A percentile compares a stretch with the other conserved stretches of the same genome.
Conservation (phyloP, 805 yeast species). For the Candida railenensis region DNA sequence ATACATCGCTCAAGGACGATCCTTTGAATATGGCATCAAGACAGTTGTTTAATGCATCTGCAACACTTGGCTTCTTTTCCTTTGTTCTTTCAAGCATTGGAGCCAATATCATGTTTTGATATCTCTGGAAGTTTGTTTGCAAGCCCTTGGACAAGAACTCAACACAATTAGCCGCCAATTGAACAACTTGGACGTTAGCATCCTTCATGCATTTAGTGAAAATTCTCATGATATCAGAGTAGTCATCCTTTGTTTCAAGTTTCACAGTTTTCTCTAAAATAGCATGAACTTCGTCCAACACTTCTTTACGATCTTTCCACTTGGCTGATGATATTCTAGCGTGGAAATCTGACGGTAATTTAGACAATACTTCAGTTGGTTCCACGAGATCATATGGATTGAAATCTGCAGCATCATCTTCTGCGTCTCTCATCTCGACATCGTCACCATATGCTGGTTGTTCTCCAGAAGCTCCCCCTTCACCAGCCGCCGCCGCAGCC, state of each 20-base stretch:
- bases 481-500: slow-evolving; percentile 5
- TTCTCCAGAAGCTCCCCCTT: not conserved
- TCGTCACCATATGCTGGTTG: too few relatives aligned
- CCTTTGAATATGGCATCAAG: slow-evolving; percentile 60
- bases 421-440: slow-evolving; percentile 31
- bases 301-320: slow-evolving; percentile 94
- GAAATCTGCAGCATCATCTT: slow-evolving; percentile 18
- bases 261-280: slow-evolving; percentile 54
- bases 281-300: slow-evolving; percentile 59
- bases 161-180: slow-evolving; percentile 68
- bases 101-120: slow-evolving; percentile 49
- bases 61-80: slow-evolving; percentile 79
- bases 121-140: slow-evolving; percentile 52
- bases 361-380: slow-evolving; percentile 64
- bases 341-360: slow-evolving; percentile 63
- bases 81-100: slow-evolving; percentile 80
- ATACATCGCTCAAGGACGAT: slow-evolving; percentile 51
- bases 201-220: slow-evolving; percentile 79
- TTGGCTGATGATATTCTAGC: slow-evolving; percentile 56
- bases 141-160: slow-evolving; percentile 66
- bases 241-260: slow-evolving; percentile 59
- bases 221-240: slow-evolving; percentile 56
- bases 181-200: slow-evolving; percentile 85
- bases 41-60: slow-evolving; percentile 67
- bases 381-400: slow-evolving; percentile 74